Evolutionary conservation across 441 rosid genomes (phyloP).

Genomic region (Erodium moschatum): DNA sequence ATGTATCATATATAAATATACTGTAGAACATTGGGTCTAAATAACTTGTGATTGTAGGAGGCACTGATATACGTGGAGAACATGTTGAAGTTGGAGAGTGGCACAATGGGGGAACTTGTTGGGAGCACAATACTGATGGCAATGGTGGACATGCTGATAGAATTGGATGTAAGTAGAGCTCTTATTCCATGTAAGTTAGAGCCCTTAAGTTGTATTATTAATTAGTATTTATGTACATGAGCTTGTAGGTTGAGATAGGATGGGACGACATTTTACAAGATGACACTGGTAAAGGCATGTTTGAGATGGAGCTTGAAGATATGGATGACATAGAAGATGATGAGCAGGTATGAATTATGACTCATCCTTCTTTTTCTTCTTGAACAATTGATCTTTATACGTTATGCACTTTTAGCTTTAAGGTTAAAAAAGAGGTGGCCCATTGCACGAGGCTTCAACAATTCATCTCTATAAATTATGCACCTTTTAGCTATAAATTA

Average conservation of each 20-base stretch:
- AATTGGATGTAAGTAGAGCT: slow-evolving; percentile 60
- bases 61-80: slow-evolving; percentile 52
- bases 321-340: slow-evolving; percentile 32
- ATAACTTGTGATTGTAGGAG: slow-evolving; percentile 26
- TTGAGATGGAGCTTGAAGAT: slow-evolving; percentile 70
- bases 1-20: not conserved
- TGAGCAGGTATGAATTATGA: slow-evolving; percentile 36
- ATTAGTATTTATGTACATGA: slow-evolving; percentile 11
- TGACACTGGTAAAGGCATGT: slow-evolving; percentile 59
- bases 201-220: not conserved
- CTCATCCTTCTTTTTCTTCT: not conserved
- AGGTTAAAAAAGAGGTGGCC: not conserved
- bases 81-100: slow-evolving; percentile 64
- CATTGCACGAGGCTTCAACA: not conserved
- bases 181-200: not conserved
- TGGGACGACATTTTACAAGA: slow-evolving; percentile 64
- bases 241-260: slow-evolving; percentile 53
- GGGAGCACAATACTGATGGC: slow-evolving; percentile 53
- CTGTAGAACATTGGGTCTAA: not conserved
- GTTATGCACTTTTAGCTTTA: not conserved
- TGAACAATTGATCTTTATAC: not conserved
- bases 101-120: slow-evolving; percentile 56
- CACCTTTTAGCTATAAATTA: no score
- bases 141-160: slow-evolving; percentile 58
- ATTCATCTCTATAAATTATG: no score